phyloP scores from a whole-genome alignment of 805 yeast species.

The Metschnikowia orientalis region DNA sequence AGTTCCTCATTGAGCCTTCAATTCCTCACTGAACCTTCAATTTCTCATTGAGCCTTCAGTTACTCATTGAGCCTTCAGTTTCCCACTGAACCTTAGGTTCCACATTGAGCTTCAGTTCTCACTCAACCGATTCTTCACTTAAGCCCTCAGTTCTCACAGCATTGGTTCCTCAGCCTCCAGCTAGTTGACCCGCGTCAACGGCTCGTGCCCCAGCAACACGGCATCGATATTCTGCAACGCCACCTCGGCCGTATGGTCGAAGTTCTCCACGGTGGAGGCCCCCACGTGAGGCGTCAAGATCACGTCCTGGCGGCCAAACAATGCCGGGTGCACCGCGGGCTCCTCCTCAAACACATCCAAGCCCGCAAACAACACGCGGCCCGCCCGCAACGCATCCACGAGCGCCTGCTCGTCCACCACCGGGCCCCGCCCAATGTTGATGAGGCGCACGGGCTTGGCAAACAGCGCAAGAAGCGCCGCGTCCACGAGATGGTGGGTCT shows the following conservation, averaged over 20 bases:
- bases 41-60: too few species aligned
- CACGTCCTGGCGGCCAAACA: slow-evolving; percentile 57
- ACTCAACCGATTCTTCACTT: too few species aligned
- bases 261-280: slow-evolving; percentile 41
- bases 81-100: too few species aligned
- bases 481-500: slow-evolving; percentile 55
- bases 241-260: slow-evolving; percentile 44
- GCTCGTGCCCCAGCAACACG: slow-evolving; percentile 35
- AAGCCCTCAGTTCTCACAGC: too few species aligned
- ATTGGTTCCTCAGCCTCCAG: background rate
- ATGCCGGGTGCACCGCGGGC: slow-evolving; percentile 48
- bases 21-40: too few species aligned
- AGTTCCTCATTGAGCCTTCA: too few species aligned
- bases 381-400: slow-evolving; percentile 53
- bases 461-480: slow-evolving; percentile 42
- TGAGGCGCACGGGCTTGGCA: slow-evolving; percentile 53
- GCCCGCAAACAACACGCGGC: slow-evolving; percentile 62
- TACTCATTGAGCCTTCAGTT: too few species aligned
- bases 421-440: slow-evolving; percentile 74
- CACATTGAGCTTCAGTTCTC: too few species aligned
- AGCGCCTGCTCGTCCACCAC: slow-evolving; percentile 66
- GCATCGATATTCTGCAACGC: slow-evolving; percentile 55
- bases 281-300: slow-evolving; percentile 70
- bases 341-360: slow-evolving; percentile 69
- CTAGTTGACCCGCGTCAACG: slow-evolving; percentile 15